A percentile compares a stretch with the other conserved stretches of the same genome.
phyloP scores from a whole-genome alignment of 2,329 filamentous ascomycete species.

The Penicillium hesseltinei region DNA sequence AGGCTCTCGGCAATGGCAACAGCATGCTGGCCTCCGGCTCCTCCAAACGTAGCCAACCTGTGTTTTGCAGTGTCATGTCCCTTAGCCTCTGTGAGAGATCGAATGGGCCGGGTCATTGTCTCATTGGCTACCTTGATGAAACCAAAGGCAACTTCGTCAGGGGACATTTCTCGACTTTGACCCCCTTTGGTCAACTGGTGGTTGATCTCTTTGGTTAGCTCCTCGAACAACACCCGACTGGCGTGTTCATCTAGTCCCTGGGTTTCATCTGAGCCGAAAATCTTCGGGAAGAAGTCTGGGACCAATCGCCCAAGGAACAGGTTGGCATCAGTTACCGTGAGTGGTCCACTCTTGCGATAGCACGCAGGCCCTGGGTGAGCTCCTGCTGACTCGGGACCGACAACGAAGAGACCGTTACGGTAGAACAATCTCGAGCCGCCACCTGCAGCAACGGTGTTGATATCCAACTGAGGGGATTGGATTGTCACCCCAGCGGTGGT shows the following conservation, averaged over 20 bases:
- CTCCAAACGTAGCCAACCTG: constrained; percentile 80
- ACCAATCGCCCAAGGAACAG: constrained; percentile 77
- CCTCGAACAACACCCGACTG: constrained; percentile 67
- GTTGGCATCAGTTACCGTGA: constrained; percentile 93
- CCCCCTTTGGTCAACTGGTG: constrained; percentile 50
- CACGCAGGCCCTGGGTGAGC: constrained; percentile 89
- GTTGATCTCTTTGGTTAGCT: constrained; percentile 75
- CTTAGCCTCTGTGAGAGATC: constrained; percentile 85
- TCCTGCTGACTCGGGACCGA: constrained; percentile 84
- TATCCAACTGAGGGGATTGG: constrained; percentile 82
- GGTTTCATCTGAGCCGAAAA: constrained; percentile 82
- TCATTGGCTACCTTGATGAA: constrained; percentile 90
- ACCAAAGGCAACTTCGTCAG: constrained; percentile 82
- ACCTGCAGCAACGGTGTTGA: constrained; percentile 87
- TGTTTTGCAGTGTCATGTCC: constrained; percentile 86
- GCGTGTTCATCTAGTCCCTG: constrained; percentile 71
- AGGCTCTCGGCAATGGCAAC: constrained; percentile 84
- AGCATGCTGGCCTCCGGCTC: constrained; percentile 85
- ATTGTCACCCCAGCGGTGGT: constrained; percentile 88
- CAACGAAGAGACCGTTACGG: constrained; percentile 60
- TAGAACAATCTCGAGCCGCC: constrained; percentile 65
- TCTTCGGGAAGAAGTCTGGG: constrained; percentile 89
- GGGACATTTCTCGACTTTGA: constrained; percentile 52
- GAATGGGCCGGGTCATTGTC: constrained; percentile 83
- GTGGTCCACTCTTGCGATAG: constrained; percentile 83